These are phyloP conservation scores for Dactylellina drechsleri DNA, from an alignment of 2,329 filamentous ascomycete species.

Conservation along the genomic window DNA sequence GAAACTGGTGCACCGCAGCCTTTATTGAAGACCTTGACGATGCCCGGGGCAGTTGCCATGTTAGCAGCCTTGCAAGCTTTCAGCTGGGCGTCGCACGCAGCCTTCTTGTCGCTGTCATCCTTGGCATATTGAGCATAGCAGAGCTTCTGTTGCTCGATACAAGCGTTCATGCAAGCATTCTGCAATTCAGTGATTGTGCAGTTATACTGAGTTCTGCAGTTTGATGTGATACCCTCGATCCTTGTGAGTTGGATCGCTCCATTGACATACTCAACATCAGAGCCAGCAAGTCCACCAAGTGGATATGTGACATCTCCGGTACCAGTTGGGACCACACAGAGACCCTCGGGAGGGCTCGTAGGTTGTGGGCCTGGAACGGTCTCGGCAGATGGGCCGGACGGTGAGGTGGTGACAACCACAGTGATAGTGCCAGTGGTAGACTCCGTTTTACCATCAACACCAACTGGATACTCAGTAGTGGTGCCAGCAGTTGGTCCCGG, in stretches of 20 bases:
- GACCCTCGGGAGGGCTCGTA: constrained; percentile 1
- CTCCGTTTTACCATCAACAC: neutral
- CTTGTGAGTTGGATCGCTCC: constrained; percentile 20
- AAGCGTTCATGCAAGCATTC: constrained; percentile 36
- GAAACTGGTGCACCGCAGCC: neutral
- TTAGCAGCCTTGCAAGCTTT: constrained; percentile 26
- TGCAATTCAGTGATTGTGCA: constrained; percentile 25
- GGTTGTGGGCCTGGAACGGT: neutral
- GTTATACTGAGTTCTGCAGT: constrained; percentile 19
- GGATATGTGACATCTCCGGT: constrained; percentile 8
- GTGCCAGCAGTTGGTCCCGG: neutral
- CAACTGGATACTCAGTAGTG: neutral
- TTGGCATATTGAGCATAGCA: constrained; percentile 1
- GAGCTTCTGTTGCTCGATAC: constrained; percentile 26
- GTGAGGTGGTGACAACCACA: neutral
- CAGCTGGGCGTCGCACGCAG: constrained; percentile 6
- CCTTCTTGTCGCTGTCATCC: constrained; percentile 9
- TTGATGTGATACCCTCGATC: neutral
- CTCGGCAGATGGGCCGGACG: neutral
- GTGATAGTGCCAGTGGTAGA: neutral
- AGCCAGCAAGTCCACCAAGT: constrained; percentile 4
- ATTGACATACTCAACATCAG: constrained; percentile 5
- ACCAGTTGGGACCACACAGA: constrained; percentile 12
- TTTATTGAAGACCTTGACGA: constrained; percentile 11
- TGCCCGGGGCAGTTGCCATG: constrained; percentile 1